Evolutionary conservation across 2,329 filamentous ascomycete genomes (phyloP), one percentile per base, ranked within the genome.

Genomic region (Cucurbitaria berberidis): DNA sequence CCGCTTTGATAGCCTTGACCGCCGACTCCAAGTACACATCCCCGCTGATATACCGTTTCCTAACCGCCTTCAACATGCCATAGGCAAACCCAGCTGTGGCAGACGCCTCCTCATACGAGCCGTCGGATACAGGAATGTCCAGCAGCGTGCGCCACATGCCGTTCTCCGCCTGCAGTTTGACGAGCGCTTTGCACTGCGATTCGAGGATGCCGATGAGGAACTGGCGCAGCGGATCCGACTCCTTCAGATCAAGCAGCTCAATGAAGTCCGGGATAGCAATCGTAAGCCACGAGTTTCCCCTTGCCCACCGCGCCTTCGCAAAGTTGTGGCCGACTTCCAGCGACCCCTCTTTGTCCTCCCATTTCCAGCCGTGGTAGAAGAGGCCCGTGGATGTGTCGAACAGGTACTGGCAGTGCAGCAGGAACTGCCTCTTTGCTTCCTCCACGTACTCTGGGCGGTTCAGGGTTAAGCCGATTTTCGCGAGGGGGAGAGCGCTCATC

Each of bases 291-390:
- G 81, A 82, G 69, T 90, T 90, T 16, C 83, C 83, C n/a, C 83
- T 72, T 11, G 82, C 83, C 83, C 83, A 85, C 30, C 81, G 73
- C 8, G 82, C 83, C 45, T 76, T 63, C 2, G 82, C 83, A 60
- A 84, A 85, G 60, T 85, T 84, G 62, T 85, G 82, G 2, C 82
- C 80, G 5, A 68, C 62, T 7, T 79, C 64, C 21, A 72, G 64
- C 5, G 40, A 22, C 0, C 86, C 88, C 8, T 69, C 67, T 27
- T 83, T 83, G 1, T 86, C 82, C 43, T 87, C 82, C 63, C 91
- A 93, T 9, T 87, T 88, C 90, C 90, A 93, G 24, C 90, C 90
- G 73, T 93, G 90, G 78, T 89, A 93, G 74, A 89, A 93, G 0
- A 93, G 78, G 0, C 90, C 89, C 0, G 88, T 86, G 52, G 81